Evolutionary conservation across 225 moss, liverwort and hornwort species (phyloP).

Genomic region (Pseudisothecium myosuroides): DNA sequence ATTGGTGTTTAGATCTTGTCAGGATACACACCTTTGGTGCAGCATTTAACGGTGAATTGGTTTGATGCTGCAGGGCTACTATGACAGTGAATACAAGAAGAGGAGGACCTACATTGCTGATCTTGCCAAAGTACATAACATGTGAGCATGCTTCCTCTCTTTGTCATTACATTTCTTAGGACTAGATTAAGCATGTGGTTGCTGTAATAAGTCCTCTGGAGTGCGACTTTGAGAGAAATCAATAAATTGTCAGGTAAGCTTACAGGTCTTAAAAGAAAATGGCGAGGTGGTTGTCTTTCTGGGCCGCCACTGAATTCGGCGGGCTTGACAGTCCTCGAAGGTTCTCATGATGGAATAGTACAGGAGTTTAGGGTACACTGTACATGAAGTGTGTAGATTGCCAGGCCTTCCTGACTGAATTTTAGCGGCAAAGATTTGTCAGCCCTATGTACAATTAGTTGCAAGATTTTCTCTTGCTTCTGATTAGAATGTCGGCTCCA

Average conservation of each 20-base stretch:
- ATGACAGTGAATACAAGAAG: slow-evolving; percentile 45
- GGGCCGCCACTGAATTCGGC: neutral
- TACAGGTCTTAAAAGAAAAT: neutral
- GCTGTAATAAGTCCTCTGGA: neutral
- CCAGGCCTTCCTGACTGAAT: slow-evolving; percentile 9
- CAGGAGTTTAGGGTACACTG: neutral
- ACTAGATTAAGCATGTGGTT: neutral
- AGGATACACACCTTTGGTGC: neutral
- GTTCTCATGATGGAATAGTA: neutral
- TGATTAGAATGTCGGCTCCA: neutral
- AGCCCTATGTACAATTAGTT: neutral
- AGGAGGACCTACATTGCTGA: slow-evolving; percentile 43
- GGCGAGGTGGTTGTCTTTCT: neutral
- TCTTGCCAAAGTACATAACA: slow-evolving; percentile 45
- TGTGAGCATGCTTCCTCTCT: slow-evolving; percentile 11
- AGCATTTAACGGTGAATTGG: neutral
- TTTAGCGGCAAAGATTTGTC: slow-evolving; percentile 13
- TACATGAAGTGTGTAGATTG: neutral
- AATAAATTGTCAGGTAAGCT: neutral
- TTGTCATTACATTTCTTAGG: neutral
- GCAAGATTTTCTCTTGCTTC: neutral
- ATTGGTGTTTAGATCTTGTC: slow-evolving; percentile 13
- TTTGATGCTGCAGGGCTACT: slow-evolving; percentile 32
- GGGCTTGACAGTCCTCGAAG: neutral
- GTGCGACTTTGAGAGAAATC: neutral